phyloP scores from a whole-genome alignment of 768 basidiomycete genomes.

The Lactarius indigo region DNA sequence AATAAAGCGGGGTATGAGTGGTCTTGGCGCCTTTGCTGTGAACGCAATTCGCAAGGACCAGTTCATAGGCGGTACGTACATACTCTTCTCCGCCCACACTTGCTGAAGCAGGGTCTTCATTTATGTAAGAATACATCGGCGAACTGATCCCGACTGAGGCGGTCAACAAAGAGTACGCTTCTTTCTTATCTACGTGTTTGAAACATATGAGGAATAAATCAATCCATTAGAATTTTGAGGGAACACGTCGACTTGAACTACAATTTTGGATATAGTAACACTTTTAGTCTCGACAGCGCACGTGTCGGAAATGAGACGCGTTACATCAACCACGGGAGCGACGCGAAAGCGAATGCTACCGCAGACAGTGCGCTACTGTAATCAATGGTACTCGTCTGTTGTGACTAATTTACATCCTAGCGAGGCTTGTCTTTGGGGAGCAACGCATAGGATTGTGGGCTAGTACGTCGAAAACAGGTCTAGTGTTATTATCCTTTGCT shows the following conservation, averaged over 20 bases:
- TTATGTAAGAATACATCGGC: conserved; percentile 57
- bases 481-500: not conserved
- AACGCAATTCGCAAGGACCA: not conserved
- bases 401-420: conserved; percentile 32
- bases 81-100: not conserved
- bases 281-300: conserved; percentile 50
- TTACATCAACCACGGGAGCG: conserved; percentile 59
- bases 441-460: conserved; percentile 64
- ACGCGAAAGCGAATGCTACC: conserved; percentile 39
- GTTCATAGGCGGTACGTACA: conserved; percentile 29
- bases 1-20: conserved; percentile 34
- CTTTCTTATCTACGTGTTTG: not conserved
- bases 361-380: conserved; percentile 40
- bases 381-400: not conserved
- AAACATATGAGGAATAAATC: not conserved
- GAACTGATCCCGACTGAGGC: conserved; percentile 50
- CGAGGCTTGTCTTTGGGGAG: conserved; percentile 59
- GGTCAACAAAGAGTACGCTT: conserved; percentile 48
- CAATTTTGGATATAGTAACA: conserved; percentile 50
- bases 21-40: conserved; percentile 48
- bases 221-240: conserved; percentile 39
- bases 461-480: conserved; percentile 35
- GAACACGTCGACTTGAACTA: conserved; percentile 55
- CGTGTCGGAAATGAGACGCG: conserved; percentile 59
- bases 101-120: not conserved